Base-by-base conservation (phyloP, 2,329 filamentous ascomycete genomes). In the Tolypocladium ophioglossoides region DNA sequence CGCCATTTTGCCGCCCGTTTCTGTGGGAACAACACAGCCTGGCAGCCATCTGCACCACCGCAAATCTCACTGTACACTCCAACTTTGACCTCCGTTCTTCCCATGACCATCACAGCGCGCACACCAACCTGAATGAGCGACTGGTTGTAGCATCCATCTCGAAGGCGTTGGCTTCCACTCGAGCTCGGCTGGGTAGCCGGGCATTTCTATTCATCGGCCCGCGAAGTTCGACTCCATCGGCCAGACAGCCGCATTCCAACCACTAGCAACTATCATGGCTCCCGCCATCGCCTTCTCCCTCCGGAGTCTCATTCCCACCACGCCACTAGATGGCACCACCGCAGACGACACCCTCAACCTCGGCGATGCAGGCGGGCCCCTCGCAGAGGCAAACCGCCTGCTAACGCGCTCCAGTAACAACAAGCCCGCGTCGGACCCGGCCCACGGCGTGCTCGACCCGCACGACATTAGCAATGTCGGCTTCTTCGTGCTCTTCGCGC, bases 401-500 rank as follows among this genome's bases (percentile, higher is more conserved):
- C 56, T 76, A 16, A n/a, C 68, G 80, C 8, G 59, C 70, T 5
- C 61, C 63, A 24, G 56, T 62, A 16, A 24, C 20, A 40, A 59
- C 22, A 60, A 64, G 27, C 60, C 64, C 22, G 62, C 68, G 2
- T 55, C 65, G 1, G 66, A 80, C 59, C 74, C 79, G 0, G 64
- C 66, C 11, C 55, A 59, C 3, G 83, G 82, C 54, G 72, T 77
- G 14, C 74, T 81, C n/a, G 70, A 75, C 55, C 79, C 80, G 1
- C 68, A 76, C 40, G 62, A 78, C 55, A 82, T 84, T 70, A 83
- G 79, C 71, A 85, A 86, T 65, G 80, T 78, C 22, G 88, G 84
- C 55, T 83, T 96, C 63, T 88, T 97, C 66, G 85, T 86, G 0
- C 75, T 97, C 1, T 96, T 97, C 67, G 92, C 88, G 12, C 69